A percentile compares a stretch with the other conserved stretches of the same genome.
Conservation (phyloP, 805 yeast genomes). For the Starmerella potacharoeniae region DNA sequence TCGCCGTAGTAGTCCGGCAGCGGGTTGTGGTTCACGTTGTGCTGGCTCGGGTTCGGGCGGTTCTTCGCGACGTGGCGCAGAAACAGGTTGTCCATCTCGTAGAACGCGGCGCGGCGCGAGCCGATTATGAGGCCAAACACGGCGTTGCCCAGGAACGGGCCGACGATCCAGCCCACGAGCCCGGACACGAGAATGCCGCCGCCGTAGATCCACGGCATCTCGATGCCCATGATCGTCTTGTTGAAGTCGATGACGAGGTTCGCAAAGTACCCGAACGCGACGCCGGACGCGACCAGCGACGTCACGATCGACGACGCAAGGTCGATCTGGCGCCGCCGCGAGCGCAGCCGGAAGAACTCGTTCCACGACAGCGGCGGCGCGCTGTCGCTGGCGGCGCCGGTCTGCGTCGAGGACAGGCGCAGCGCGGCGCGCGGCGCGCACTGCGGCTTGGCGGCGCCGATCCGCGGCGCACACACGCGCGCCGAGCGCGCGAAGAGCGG, state of each 20-base stretch:
- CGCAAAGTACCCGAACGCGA: constrained; percentile 67
- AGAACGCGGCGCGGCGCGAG: constrained; percentile 23
- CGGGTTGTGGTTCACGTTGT: constrained; percentile 67
- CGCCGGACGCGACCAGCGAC: constrained; percentile 50
- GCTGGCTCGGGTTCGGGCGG: constrained; percentile 86
- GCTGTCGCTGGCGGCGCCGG: neutral
- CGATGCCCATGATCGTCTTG: constrained; percentile 74
- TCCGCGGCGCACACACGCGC: neutral
- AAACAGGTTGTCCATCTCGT: constrained; percentile 57
- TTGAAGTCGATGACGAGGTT: constrained; percentile 81
- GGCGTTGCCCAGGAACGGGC: constrained; percentile 69
- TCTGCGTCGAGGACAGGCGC: constrained; percentile 4
- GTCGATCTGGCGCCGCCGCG: constrained; percentile 61
- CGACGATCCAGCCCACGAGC: constrained; percentile 64
- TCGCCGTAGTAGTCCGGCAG: constrained; percentile 99
- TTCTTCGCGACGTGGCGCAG: constrained; percentile 60
- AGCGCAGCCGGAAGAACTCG: constrained; percentile 64
- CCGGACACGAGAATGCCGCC: constrained; percentile 66
- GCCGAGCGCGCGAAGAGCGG: neutral
- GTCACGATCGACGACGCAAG: constrained; percentile 56
- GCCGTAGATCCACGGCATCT: constrained; percentile 70
- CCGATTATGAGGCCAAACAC: constrained; percentile 39
- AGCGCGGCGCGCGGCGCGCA: neutral
- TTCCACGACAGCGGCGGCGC: constrained; percentile 44
- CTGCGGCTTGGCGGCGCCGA: neutral